Evolutionary conservation across 192 early-diverging fungal genomes (phyloP).

Genomic region (Jimgerdemannia lactiflua): DNA sequence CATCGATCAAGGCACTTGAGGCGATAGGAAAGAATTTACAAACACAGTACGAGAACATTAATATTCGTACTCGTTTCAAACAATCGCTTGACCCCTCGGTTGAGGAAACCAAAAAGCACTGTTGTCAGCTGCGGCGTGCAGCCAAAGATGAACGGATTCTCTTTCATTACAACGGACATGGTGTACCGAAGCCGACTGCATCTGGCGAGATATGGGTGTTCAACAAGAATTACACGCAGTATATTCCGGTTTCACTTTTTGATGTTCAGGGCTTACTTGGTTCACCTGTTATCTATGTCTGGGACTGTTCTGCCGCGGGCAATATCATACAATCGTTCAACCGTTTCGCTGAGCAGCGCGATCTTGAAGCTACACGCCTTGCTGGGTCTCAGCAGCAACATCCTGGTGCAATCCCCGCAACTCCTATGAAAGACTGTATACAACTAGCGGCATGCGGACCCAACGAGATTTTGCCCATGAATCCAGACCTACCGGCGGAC

Average conservation of each 20-base stretch:
- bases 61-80: conserved; percentile 80
- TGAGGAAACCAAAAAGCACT: conserved; percentile 92
- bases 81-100: conserved; percentile 86
- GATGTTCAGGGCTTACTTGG: conserved; percentile 95
- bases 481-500: conserved; percentile 94
- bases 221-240: conserved; percentile 97
- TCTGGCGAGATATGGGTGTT: conserved; percentile 99
- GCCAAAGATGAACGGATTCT: conserved; percentile 93
- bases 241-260: conserved; percentile 90
- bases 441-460: conserved; percentile 90
- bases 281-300: conserved; percentile 94
- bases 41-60: conserved; percentile 89
- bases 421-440: conserved; percentile 72
- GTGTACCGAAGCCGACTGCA: conserved; percentile 91
- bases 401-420: conserved; percentile 37
- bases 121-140: conserved; percentile 72
- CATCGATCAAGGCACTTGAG: conserved; percentile 78
- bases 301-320: conserved; percentile 93
- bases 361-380: conserved; percentile 59
- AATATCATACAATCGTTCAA: conserved; percentile 90
- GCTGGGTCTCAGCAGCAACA: conserved; percentile 32
- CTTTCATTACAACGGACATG: conserved; percentile 99
- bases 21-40: conserved; percentile 89
- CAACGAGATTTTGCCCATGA: conserved; percentile 86
- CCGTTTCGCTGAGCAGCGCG: conserved; percentile 82